Evolutionary conservation across 192 early-diverging fungal species (phyloP).

Genomic region (Coemansia aciculifera): DNA sequence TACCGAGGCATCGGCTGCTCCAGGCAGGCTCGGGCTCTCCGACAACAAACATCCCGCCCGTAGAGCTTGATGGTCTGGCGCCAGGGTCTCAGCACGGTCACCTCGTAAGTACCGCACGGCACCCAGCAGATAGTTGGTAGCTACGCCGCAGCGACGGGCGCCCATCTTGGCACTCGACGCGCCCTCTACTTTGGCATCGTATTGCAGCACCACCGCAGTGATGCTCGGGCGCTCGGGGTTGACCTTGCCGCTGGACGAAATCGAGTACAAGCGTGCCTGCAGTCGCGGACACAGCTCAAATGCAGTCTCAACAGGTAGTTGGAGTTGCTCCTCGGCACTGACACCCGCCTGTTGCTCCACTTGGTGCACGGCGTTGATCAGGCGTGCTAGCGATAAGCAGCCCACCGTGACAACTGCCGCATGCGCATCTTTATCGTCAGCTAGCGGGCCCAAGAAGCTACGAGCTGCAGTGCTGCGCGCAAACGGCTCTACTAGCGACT

Average conservation of each 20-base stretch:
- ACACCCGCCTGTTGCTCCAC: constrained; percentile 27
- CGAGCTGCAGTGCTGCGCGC: constrained; percentile 59
- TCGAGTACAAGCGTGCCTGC: constrained; percentile 92
- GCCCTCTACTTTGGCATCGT: constrained; percentile 46
- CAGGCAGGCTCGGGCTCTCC: constrained; percentile 9
- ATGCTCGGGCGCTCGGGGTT: constrained; percentile 74
- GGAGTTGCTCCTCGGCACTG: constrained; percentile 37
- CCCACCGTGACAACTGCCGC: constrained; percentile 60
- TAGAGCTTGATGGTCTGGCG: background rate
- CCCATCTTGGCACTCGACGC: constrained; percentile 26
- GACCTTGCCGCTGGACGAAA: constrained; percentile 86
- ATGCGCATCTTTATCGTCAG: constrained; percentile 71
- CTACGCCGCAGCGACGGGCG: constrained; percentile 73
- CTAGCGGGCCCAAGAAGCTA: constrained; percentile 57
- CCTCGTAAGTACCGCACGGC: constrained; percentile 58
- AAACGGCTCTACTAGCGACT: constrained; percentile 60
- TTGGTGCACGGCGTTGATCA: constrained; percentile 69
- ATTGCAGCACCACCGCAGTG: constrained; percentile 89
- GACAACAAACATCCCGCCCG: constrained; percentile 21
- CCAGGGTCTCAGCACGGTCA: constrained; percentile 25
- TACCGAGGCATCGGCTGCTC: constrained; percentile 22
- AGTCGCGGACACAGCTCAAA: constrained; percentile 82
- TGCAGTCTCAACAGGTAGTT: constrained; percentile 78
- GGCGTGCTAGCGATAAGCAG: constrained; percentile 71
- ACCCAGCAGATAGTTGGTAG: constrained; percentile 84